Base-by-base conservation (phyloP, 2,329 filamentous ascomycete genomes). In the Claviceps quebecensis region DNA sequence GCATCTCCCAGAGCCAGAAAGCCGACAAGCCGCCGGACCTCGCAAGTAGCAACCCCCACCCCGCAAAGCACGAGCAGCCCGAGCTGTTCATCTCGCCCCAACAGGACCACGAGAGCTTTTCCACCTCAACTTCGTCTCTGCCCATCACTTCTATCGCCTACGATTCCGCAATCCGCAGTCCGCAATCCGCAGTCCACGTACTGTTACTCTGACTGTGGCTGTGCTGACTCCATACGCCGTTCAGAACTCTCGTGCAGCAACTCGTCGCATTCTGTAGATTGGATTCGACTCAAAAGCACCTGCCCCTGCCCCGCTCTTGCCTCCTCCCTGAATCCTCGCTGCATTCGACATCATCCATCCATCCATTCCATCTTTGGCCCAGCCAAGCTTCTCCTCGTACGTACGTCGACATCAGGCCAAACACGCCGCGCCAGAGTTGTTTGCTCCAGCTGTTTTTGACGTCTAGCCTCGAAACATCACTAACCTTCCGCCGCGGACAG, bases 251-350 rank as follows among this genome's bases (percentile, higher is more conserved):
- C 16, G 34, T 39, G 41, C 19, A 45, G 41, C 22, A 34, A n/a
- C 39, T 49, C 39, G 26, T n/a, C 41, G 29, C 14, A 22, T 23
- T 13, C 34, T 26, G 4, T 13, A n/a, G 26, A n/a, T 34, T 47
- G 14, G 13, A 26, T 14, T 17, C 23, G 16, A 29, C 23, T 29
- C 14, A 5, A 29, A 38, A 45, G 47, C 51, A 44, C 22, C 48
- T 43, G 48, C 48, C 51, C 51, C 51, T 43, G 48, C 51, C 51
- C 51, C 51, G 51, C 51, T 49, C 51, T 36, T 46, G 39, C 19
- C 38, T 40, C 29, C 9, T n/a, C 45, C 29, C 29, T 34, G 29
- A 34, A 34, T 34, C 9, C 29, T 34, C 29, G 9, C 29, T 34
- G 29, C 29, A 34, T 34, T 9, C 29, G 29, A 34, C 29, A 34